Base-by-base conservation (phyloP, 306 rosid genomes). In the Trichosanthes cucumerina region DNA sequence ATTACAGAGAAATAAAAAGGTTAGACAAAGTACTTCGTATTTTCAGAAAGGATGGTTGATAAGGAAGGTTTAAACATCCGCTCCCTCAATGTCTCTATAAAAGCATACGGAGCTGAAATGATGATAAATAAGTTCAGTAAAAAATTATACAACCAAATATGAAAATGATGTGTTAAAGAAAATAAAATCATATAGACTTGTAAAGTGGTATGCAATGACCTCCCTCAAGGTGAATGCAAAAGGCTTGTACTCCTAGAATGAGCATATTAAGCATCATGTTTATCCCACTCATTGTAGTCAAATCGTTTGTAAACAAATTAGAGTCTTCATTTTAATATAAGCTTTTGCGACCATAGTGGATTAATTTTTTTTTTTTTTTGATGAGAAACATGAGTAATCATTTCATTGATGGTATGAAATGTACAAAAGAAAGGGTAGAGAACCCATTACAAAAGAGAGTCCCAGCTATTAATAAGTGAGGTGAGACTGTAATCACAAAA, bases 41-140 rank as follows among this genome's bases (percentile, higher is more conserved):
- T 88, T 85, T 95, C 98, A 28, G 86, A 79, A 64, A 95, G 81
- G 77, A 95, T 84, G 76, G 96, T 86, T 83, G 98, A 87, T 83
- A 95, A 62, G 75, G 98, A 88, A 53, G 98, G 97, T 87, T 88
- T 92, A 87, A 95, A 89, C 93, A 95, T 88, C 81, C 86, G 96
- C 73, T 95, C 98, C 89, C 93, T 92, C 87, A 95, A 63, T 56
- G 95, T 91, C 57, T 95, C 97, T 26, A 95, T 57, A 84, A 92
- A 91, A 50, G 93, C 92, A 89, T 81, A 83, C 49, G 97, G 90
- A 83, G 84, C 97, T 95, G 92, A 79, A 78, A 84, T 59, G 54
- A 84, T 24, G 64, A 64, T 56, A 21, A 41, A 21, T 41, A 43
- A 69, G 6, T 21, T 21, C 21, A 77, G 79, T 77, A 50, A 70